Evolutionary conservation across 257 asterid genomes (phyloP), one percentile per base, ranked within the genome.

Genomic region (Solanum sejunctum): DNA sequence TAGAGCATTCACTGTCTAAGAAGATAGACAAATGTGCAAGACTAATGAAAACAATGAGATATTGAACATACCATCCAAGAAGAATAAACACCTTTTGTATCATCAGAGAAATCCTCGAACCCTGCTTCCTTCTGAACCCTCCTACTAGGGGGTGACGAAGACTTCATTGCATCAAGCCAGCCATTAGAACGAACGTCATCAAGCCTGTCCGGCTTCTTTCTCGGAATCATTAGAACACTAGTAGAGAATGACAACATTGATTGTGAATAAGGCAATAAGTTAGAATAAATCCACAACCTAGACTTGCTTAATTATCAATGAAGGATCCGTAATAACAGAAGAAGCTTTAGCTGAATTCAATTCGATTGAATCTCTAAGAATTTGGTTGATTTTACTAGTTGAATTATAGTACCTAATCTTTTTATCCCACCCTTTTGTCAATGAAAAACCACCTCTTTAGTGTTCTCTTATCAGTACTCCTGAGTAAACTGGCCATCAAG

Each of bases 141-240:
- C 55, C 86, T 91, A 41, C 91, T 93, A 80, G 97, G 95, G 85
- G 97, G 96, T 12, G 97, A 93, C 12, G 97, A 93, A 57, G 96
- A 90, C 87, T 85, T 88, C 97, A 93, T 93, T 5, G 96, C 95
- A 17, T 93, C 97, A 18, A 93, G 94, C 93, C 97, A 93, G 78
- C 95, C 93, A 28, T 93, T 92, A 58, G 94, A 91, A 10, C 85
- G 86, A 69, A 91, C 93, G 51, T 93, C 96, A 3, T 92, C 94
- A 8, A 93, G 88, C 67, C 88, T 93, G 51, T 88, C 93, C 0
- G 93, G 92, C 75, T 92, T 93, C 83, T 91, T 93, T 77, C 92
- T 89, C 0, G 91, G 84, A 67, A 85, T 60, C 41, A 88, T 73
- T 18, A 85, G 85, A 84, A 77, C 75, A 13, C 85, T 81, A 32